Evolutionary conservation across 805 yeast species (phyloP).

Genomic region (Lipomyces sp.): DNA sequence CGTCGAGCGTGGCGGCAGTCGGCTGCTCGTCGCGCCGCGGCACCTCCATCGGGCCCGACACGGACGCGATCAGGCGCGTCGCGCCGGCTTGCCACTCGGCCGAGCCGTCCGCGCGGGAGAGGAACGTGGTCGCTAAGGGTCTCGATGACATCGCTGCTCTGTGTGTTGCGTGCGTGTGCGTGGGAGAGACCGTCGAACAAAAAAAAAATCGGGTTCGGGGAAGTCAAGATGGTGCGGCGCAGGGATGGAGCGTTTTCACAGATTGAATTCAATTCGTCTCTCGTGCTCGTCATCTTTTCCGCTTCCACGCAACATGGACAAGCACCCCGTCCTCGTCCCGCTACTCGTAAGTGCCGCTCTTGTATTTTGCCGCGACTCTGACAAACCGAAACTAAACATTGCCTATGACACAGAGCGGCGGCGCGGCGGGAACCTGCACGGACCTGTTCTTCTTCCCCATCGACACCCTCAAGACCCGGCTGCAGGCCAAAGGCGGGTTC

Average conservation of each 20-base stretch:
- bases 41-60: conserved; percentile 89
- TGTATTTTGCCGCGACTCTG: too few relatives aligned
- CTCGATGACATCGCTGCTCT: background rate
- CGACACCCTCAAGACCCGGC: conserved; percentile 88
- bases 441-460: conserved; percentile 94
- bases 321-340: conserved; percentile 28
- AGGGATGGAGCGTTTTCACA: background rate
- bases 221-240: conserved; percentile 1
- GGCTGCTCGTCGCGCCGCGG: conserved; percentile 82
- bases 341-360: conserved; percentile 17
- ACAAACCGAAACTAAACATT: background rate
- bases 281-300: too few relatives aligned
- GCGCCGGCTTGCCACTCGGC: conserved; percentile 24
- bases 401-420: conserved; percentile 61
- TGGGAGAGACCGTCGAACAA: background rate
- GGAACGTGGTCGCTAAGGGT: conserved; percentile 9
- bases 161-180: background rate
- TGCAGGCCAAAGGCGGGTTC: conserved; percentile 95
- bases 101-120: conserved; percentile 24
- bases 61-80: conserved; percentile 57
- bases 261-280: background rate
- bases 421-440: conserved; percentile 93
- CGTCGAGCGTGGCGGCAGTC: conserved; percentile 69
- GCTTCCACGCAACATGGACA: conserved; percentile 28
- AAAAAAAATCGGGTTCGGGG: too few relatives aligned